A percentile compares a stretch with the other conserved stretches of the same genome.
These are phyloP conservation scores for Verticillium nonalfalfae DNA, from an alignment of 2,329 filamentous ascomycete genomes.

Conservation along the genomic window DNA sequence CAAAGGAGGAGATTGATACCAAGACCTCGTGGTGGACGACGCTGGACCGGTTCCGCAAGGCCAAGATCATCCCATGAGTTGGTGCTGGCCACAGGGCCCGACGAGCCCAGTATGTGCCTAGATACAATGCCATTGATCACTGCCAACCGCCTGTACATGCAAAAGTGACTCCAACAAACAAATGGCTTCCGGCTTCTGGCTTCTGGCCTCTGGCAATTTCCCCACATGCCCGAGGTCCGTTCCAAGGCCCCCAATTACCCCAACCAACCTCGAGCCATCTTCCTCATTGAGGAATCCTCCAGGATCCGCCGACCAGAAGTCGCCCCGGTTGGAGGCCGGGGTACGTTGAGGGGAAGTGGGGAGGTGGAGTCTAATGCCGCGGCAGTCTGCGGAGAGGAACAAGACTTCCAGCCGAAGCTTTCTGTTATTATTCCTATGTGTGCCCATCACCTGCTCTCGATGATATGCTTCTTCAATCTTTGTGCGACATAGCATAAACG, in stretches of 20 bases:
- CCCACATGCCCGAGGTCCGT: not conserved
- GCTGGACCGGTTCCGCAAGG: constrained; percentile 23
- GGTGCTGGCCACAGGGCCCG: not conserved
- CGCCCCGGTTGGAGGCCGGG: not conserved
- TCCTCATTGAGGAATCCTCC: not conserved
- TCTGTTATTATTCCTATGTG: not conserved
- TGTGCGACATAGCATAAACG: not conserved
- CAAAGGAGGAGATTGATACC: constrained; percentile 20
- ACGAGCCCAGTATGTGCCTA: too few species aligned
- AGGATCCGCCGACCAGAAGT: not conserved
- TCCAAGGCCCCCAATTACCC: not conserved
- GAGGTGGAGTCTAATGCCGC: constrained; percentile 1
- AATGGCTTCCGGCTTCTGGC: too few species aligned
- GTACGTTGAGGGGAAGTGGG: not conserved
- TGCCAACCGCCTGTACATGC: too few species aligned
- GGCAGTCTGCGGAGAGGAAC: constrained; percentile 8
- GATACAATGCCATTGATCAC: too few species aligned
- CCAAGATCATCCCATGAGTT: constrained; percentile 23
- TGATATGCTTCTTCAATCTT: not conserved
- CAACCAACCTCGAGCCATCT: not conserved
- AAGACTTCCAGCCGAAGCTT: constrained; percentile 1
- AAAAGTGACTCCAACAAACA: too few species aligned
- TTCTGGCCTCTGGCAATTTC: too few species aligned
- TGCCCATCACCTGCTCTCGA: not conserved
- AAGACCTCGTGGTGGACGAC: constrained; percentile 22